A percentile compares a stretch with the other conserved stretches of the same genome.
Evolutionary conservation across 805 yeast species (phyloP).

Genomic region (Tetrapisispora namnaoensis): DNA sequence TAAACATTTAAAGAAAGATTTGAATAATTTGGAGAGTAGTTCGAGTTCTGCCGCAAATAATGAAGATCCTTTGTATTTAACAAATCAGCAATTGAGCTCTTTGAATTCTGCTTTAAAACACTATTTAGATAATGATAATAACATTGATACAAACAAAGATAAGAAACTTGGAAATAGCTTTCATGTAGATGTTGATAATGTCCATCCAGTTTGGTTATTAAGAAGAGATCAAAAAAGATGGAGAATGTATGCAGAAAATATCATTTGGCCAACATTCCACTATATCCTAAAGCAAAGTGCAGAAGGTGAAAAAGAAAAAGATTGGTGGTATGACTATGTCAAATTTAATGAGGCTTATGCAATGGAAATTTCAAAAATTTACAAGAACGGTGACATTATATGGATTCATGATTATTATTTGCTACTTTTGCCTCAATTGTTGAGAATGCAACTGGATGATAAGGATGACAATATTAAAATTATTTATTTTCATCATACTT

Average conservation of each 20-base stretch:
- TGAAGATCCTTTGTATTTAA: conserved; percentile 54
- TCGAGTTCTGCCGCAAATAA: conserved; percentile 10
- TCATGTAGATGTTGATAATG: conserved; percentile 31
- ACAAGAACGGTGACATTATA: conserved; percentile 80
- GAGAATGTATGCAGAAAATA: conserved; percentile 84
- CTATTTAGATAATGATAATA: conserved; percentile 34
- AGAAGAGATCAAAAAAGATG: conserved; percentile 72
- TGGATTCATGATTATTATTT: conserved; percentile 91
- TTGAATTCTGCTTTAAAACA: conserved; percentile 27
- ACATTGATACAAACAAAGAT: not conserved
- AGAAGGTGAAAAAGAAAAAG: conserved; percentile 49
- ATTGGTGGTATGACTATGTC: conserved; percentile 85
- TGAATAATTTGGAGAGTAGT: not conserved
- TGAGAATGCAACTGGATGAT: conserved; percentile 52
- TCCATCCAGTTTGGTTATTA: conserved; percentile 85
- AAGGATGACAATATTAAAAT: conserved; percentile 45
- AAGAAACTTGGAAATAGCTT: conserved; percentile 28
- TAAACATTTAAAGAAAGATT: not conserved
- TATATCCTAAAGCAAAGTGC: conserved; percentile 74
- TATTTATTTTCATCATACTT: conserved; percentile 75
- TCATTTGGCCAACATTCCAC: conserved; percentile 91
- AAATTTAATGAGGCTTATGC: conserved; percentile 86
- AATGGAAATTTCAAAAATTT: conserved; percentile 59
- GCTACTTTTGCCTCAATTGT: conserved; percentile 68
- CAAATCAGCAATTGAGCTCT: conserved; percentile 42